Evolutionary conservation across 352 stramenopile genomes (phyloP).

Genomic region (Globisporangium takayamanum): DNA sequence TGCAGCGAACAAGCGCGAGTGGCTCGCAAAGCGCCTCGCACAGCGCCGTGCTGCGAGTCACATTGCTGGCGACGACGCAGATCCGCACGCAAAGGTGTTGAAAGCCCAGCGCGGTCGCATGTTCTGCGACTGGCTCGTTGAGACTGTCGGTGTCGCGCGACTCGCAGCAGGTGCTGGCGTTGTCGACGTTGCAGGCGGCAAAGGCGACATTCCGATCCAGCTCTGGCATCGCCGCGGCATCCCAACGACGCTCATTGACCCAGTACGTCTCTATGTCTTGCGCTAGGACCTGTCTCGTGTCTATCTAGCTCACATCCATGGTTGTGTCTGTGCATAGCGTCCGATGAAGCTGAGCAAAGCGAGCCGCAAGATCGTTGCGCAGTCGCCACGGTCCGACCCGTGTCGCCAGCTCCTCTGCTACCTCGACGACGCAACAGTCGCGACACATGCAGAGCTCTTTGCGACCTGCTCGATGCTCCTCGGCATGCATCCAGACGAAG

Average conservation of each 20-base stretch:
- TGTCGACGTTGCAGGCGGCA: slow-evolving; percentile 84
- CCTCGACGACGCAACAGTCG: slow-evolving; percentile 51
- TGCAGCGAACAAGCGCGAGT: slow-evolving; percentile 51
- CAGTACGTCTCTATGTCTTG: slow-evolving; percentile 27
- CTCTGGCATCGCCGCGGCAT: slow-evolving; percentile 77
- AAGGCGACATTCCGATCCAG: slow-evolving; percentile 83
- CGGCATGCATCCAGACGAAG: slow-evolving; percentile 95
- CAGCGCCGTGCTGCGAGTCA: slow-evolving; percentile 50
- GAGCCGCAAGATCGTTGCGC: slow-evolving; percentile 58
- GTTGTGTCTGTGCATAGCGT: slow-evolving; percentile 25
- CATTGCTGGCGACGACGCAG: slow-evolving; percentile 47
- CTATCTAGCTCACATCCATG: neutral
- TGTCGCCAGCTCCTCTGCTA: slow-evolving; percentile 50
- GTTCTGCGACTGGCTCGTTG: slow-evolving; percentile 80
- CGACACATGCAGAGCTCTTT: slow-evolving; percentile 52
- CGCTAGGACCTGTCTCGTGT: neutral
- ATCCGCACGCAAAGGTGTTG: slow-evolving; percentile 60
- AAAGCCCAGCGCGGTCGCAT: slow-evolving; percentile 71
- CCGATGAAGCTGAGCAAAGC: slow-evolving; percentile 74
- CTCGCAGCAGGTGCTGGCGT: slow-evolving; percentile 60
- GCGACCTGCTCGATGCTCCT: slow-evolving; percentile 79
- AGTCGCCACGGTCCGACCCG: slow-evolving; percentile 31
- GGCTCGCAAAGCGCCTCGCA: slow-evolving; percentile 55
- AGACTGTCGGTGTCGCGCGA: slow-evolving; percentile 33
- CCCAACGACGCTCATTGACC: slow-evolving; percentile 78